A percentile compares a stretch with the other conserved stretches of the same genome.
These are phyloP conservation scores for Erodium maritimum DNA, from an alignment of 345 rosid species.

Conservation along the genomic window DNA sequence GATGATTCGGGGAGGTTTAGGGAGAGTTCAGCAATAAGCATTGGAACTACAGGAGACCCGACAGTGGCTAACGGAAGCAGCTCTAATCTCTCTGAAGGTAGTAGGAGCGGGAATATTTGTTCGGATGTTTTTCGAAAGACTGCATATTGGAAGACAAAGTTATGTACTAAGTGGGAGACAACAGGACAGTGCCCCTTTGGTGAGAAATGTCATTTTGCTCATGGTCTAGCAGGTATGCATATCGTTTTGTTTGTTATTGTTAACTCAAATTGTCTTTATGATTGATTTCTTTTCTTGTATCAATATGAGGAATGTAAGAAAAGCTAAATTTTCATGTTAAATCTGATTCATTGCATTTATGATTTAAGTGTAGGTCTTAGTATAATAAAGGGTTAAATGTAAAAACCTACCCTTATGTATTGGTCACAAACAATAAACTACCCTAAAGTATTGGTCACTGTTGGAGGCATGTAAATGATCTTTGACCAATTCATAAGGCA, in stretches of 20 bases:
- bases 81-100: constrained; percentile 31
- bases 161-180: constrained; percentile 65
- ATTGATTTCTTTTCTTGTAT: not conserved
- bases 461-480: too few relatives aligned
- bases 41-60: constrained; percentile 33
- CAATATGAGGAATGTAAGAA: too few relatives aligned
- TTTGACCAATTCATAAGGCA: too few relatives aligned
- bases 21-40: constrained; percentile 69
- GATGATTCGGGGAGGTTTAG: constrained; percentile 58
- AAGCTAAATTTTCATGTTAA: too few relatives aligned
- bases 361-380: too few relatives aligned
- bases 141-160: constrained; percentile 81
- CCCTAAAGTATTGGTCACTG: too few relatives aligned
- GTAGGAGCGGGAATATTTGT: constrained; percentile 24
- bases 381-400: too few relatives aligned
- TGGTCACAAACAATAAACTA: too few relatives aligned
- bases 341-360: too few relatives aligned
- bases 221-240: constrained; percentile 69
- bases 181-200: constrained; percentile 83
- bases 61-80: constrained; percentile 23
- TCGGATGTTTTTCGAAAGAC: constrained; percentile 36
- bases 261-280: too few relatives aligned
- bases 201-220: constrained; percentile 90
- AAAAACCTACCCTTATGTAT: too few relatives aligned
- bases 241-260: too few relatives aligned